Base-by-base conservation (phyloP, 441 rosid species). In the Macaranga tanarius region DNA sequence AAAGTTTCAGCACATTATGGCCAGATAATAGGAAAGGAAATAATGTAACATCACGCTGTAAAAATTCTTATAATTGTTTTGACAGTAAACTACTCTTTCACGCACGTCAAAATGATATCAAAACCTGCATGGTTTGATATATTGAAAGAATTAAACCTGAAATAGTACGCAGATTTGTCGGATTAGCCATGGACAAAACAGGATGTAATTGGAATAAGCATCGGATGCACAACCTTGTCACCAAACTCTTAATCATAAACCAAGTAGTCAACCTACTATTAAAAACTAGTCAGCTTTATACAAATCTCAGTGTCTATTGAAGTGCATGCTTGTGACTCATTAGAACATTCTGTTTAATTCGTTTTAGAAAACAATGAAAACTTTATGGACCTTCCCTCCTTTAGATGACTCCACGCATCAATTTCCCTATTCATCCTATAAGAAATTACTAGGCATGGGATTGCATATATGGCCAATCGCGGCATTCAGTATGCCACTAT, bases 1-100 rank as follows among this genome's bases (percentile, higher is more conserved):
- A 61, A 73, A 79, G 22, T 23, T 54, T 44, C 12, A 62, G 40
- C 20, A 60, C 62, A 54, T 42, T 2, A 60, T 17, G 22, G 10
- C 22, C 17, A 19, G 6, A 48, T 25, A 31, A 59, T 10, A 20
- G 3, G 10, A 51, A 58, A 48, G 34, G 1, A 62, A 10, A 11
- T 42, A 56, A 40, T 69, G 25, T 56, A 9, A 19, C 45, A 66
- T 31, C 5, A 9, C 13, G 31, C 13, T 12, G 38, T 7, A 0
- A 10, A 68, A 22, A 13, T 55, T 63, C 47, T 55, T 44, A 5
- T 2, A 15, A 20, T 13, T 61, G 31, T 50, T 48, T 52, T 15
- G n/a, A 57, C 16, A 40, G 40, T 51, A 34, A 34, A 7, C 42
- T 15, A 10, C 19, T 38, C 23, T n/a, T 3, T 28, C 20, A 58